Percentiles rank a stretch among this genome's conserved stretches.
These are phyloP conservation scores for Sphagnum magellanicum DNA, from an alignment of 228 moss, liverwort and hornwort genomes.

Conservation along the genomic window DNA sequence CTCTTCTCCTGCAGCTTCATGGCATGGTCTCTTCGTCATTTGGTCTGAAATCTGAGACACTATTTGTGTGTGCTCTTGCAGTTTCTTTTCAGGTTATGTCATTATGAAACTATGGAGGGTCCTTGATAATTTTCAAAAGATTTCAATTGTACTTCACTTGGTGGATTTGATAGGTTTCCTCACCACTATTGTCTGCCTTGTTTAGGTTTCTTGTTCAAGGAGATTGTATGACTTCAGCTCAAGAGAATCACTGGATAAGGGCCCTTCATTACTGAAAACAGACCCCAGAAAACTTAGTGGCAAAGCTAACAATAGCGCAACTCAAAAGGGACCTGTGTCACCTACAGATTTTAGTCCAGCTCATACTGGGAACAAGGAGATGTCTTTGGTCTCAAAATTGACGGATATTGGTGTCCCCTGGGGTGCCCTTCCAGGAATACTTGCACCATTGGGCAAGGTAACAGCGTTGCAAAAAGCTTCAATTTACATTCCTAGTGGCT, in stretches of 20 bases:
- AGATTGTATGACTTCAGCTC: constrained; percentile 53
- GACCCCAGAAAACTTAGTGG: constrained; percentile 7
- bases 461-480: too few relatives aligned
- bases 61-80: too few relatives aligned
- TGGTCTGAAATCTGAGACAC: too few relatives aligned
- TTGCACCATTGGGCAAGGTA: constrained; percentile 82
- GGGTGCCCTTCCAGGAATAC: constrained; percentile 56
- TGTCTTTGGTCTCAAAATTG: constrained; percentile 69
- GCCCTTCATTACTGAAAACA: constrained; percentile 36
- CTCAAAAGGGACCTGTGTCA: constrained; percentile 22
- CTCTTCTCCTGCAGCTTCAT: too few relatives aligned
- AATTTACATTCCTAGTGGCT: too few relatives aligned
- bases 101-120: too few relatives aligned
- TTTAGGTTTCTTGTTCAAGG: constrained; percentile 63
- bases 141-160: too few relatives aligned
- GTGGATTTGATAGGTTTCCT: too few relatives aligned
- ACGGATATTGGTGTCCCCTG: constrained; percentile 88
- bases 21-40: too few relatives aligned
- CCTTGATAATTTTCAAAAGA: too few relatives aligned
- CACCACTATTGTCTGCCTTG: neutral
- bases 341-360: constrained; percentile 28
- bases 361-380: constrained; percentile 18
- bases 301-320: constrained; percentile 22
- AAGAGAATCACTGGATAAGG: constrained; percentile 22
- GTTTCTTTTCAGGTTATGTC: too few relatives aligned